Evolutionary conservation across 345 rosid genomes (phyloP).

Genomic region (Arabidopsis thaliana): DNA sequence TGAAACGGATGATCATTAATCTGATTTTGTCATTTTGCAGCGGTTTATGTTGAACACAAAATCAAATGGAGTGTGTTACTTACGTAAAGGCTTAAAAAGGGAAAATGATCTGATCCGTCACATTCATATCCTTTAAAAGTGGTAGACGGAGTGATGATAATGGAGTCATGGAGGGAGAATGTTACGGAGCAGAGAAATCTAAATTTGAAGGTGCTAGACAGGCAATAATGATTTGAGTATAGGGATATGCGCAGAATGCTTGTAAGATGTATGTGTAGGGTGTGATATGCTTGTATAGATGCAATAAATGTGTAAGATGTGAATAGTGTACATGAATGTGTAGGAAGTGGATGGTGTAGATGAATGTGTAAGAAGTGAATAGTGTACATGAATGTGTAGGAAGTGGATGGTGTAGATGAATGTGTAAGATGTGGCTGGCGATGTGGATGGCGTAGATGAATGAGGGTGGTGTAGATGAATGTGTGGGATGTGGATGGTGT

Average conservation of each 20-base stretch:
- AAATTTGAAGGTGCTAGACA: too few relatives aligned
- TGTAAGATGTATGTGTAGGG: neutral
- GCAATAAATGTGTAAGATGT: neutral
- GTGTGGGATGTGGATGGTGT: neutral
- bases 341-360: neutral
- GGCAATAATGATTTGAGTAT: neutral
- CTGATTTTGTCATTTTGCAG: neutral
- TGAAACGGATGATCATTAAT: neutral
- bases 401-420: neutral
- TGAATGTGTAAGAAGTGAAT: neutral
- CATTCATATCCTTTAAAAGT: neutral
- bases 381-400: too few relatives aligned
- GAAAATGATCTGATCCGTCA: neutral
- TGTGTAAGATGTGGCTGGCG: neutral
- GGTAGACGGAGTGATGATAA: neutral
- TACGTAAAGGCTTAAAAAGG: neutral
- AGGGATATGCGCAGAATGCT: neutral
- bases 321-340: neutral
- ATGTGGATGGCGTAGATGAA: too few relatives aligned
- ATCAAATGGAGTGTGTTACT: too few relatives aligned
- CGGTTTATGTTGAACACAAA: neutral
- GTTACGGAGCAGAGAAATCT: neutral
- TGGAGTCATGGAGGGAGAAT: neutral
- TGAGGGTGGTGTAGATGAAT: neutral
- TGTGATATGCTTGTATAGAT: neutral